Conservation (phyloP, 2,329 filamentous ascomycete species). For the Diplodia corticola region DNA sequence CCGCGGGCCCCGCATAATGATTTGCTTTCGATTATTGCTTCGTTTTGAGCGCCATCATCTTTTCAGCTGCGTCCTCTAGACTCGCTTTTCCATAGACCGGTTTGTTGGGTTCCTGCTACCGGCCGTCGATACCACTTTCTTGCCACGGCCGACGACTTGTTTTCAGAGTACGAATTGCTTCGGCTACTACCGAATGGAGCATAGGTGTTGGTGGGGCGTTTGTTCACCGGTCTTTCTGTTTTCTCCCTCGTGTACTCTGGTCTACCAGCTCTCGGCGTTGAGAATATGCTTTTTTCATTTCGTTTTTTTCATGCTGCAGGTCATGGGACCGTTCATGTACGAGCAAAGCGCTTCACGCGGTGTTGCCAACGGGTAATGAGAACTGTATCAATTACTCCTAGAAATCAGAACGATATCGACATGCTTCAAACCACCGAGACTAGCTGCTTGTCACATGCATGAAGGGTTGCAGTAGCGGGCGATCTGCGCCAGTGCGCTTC, state of each 20-base stretch:
- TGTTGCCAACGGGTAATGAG: neutral
- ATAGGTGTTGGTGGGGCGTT: constrained; percentile 1
- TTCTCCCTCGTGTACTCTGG: neutral
- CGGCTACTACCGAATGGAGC: constrained; percentile 5
- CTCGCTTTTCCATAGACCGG: constrained; percentile 18
- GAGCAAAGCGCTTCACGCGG: neutral
- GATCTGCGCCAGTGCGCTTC: constrained; percentile 4
- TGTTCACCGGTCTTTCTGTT: constrained; percentile 2
- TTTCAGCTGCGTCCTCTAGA: constrained; percentile 14
- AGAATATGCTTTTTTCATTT: constrained; percentile 7
- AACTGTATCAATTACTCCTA: constrained; percentile 14
- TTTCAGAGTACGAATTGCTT: constrained; percentile 12
- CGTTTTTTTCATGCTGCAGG: neutral
- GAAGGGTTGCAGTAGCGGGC: neutral
- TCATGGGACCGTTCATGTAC: constrained; percentile 3
- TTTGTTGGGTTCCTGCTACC: constrained; percentile 16
- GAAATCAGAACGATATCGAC: constrained; percentile 9
- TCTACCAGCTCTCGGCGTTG: constrained; percentile 9
- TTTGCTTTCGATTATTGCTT: constrained; percentile 22
- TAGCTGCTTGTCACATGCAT: constrained; percentile 6
- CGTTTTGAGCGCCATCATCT: constrained; percentile 20
- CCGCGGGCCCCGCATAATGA: constrained; percentile 17
- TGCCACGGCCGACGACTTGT: constrained; percentile 4
- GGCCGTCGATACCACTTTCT: constrained; percentile 20
- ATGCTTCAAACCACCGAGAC: constrained; percentile 4